phyloP scores from a whole-genome alignment of 805 yeast species.

The Yarrowia sp. region DNA sequence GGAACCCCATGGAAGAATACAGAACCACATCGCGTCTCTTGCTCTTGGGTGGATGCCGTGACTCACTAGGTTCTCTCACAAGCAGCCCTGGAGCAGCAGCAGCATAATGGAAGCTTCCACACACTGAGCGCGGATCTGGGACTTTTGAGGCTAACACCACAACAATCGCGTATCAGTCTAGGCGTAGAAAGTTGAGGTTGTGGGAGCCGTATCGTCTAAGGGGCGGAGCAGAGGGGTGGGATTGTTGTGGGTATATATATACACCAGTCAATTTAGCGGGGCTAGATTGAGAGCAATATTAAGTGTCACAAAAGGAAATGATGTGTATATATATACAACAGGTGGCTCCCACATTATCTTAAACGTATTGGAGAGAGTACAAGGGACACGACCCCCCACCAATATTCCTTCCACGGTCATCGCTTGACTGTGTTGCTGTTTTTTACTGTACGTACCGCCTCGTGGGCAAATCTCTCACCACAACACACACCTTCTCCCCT shows the following conservation, averaged over 20 bases:
- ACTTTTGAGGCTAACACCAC: too few relatives aligned
- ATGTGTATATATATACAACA: not conserved
- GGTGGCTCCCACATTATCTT: not conserved
- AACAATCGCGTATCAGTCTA: too few relatives aligned
- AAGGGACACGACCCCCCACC: too few relatives aligned
- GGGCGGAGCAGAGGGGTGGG: not conserved
- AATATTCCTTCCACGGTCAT: too few relatives aligned
- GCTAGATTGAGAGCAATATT: not conserved
- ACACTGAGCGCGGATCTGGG: not conserved
- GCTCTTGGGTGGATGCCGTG: not conserved
- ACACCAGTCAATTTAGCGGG: not conserved
- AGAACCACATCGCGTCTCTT: too few relatives aligned
- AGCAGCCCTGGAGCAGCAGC: not conserved
- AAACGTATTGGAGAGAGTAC: too few relatives aligned
- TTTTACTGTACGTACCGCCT: not conserved
- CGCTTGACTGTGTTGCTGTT: not conserved
- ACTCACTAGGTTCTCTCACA: not conserved
- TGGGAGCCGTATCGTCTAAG: not conserved
- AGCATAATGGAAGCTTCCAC: not conserved
- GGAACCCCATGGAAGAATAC: not conserved
- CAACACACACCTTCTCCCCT: slow-evolving; percentile 10
- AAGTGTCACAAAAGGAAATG: not conserved
- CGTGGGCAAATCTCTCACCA: slow-evolving; percentile 15
- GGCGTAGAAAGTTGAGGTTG: too few relatives aligned
- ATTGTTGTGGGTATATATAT: not conserved